These are phyloP conservation scores for Dionaea muscipula DNA, from an alignment of 179 eudicot genomes.

Conservation along the genomic window DNA sequence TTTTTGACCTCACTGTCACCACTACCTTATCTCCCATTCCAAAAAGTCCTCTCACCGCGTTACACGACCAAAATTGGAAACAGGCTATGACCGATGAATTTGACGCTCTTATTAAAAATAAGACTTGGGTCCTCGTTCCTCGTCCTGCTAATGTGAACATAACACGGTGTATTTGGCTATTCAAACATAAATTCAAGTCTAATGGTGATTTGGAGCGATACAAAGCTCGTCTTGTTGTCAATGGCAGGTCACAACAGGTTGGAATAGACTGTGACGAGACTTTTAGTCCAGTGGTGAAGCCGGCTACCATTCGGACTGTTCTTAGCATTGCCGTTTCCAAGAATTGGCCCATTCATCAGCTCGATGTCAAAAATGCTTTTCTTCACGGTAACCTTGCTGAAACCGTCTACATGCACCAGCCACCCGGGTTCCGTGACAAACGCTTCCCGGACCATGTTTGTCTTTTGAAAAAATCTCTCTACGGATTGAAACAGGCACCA, in stretches of 20 bases:
- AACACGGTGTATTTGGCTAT: neutral
- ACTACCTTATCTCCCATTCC: neutral
- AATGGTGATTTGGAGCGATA: neutral
- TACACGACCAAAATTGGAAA: neutral
- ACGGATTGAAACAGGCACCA: neutral
- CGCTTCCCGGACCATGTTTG: neutral
- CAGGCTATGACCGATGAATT: conserved; percentile 3
- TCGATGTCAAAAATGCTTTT: neutral
- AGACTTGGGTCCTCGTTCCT: neutral
- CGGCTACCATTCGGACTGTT: neutral
- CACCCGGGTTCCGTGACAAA: neutral
- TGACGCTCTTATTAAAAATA: neutral
- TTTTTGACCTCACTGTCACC: neutral
- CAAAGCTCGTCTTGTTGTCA: neutral
- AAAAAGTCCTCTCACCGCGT: neutral
- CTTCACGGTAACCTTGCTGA: neutral
- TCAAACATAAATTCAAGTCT: neutral
- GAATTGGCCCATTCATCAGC: neutral
- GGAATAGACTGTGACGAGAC: neutral
- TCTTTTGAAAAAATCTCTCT: neutral
- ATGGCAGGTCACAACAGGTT: neutral
- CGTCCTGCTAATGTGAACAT: neutral
- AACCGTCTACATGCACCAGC: neutral
- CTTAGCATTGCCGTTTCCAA: neutral
- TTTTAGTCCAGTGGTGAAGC: neutral